phyloP scores from a whole-genome alignment of 2,329 filamentous ascomycete genomes.

The Fusarium udum region DNA sequence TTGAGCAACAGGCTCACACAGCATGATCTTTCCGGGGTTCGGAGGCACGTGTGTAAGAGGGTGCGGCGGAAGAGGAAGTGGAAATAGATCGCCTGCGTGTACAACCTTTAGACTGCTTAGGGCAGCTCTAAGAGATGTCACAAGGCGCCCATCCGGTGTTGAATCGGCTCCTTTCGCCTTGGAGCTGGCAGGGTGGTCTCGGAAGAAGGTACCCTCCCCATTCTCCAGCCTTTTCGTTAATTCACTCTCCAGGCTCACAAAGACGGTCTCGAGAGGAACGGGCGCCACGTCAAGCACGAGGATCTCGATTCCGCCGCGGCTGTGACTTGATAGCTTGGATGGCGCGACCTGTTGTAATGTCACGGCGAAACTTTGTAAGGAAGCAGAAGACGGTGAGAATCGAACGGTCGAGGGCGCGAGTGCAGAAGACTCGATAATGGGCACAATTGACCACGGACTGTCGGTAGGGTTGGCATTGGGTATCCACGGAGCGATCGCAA shows the following conservation, averaged over 20 bases:
- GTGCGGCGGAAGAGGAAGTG: slow-evolving; percentile 81
- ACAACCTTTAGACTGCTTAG: slow-evolving; percentile 78
- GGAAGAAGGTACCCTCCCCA: slow-evolving; percentile 83
- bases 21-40: slow-evolving; percentile 84
- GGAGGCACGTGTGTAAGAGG: slow-evolving; percentile 86
- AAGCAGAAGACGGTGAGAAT: slow-evolving; percentile 76
- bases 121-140: slow-evolving; percentile 76
- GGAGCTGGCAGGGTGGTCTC: slow-evolving; percentile 61
- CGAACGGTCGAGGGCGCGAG: slow-evolving; percentile 82
- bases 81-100: slow-evolving; percentile 82
- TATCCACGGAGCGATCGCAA: slow-evolving; percentile 79
- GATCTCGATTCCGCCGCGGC: slow-evolving; percentile 83
- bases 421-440: slow-evolving; percentile 71
- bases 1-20: slow-evolving; percentile 95
- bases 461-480: slow-evolving; percentile 67
- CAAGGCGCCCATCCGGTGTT: slow-evolving; percentile 66
- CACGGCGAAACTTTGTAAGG: slow-evolving; percentile 81
- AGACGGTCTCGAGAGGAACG: slow-evolving; percentile 83
- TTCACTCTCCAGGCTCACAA: slow-evolving; percentile 85
- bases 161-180: slow-evolving; percentile 52
- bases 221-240: slow-evolving; percentile 82
- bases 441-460: slow-evolving; percentile 85
- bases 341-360: slow-evolving; percentile 77
- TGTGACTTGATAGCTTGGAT: slow-evolving; percentile 76
- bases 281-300: slow-evolving; percentile 83